These are phyloP conservation scores for Dothideomycetes sp. DNA, from an alignment of 2,329 filamentous ascomycete species.

Conservation along the genomic window DNA sequence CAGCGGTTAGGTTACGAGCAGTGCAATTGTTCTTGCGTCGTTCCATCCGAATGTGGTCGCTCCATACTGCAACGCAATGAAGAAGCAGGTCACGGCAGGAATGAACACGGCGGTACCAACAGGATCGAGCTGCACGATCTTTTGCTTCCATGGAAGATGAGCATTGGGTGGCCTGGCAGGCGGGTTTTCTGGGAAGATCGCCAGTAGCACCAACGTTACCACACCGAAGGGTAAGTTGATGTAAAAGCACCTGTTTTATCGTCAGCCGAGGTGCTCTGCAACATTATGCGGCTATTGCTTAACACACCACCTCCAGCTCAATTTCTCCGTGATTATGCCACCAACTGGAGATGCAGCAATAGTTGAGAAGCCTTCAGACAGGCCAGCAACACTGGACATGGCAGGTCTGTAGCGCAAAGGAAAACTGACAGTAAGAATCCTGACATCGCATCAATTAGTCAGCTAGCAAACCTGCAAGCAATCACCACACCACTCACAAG, in stretches of 20 bases:
- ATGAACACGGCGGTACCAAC: slow-evolving; percentile 23
- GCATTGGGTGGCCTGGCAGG: slow-evolving; percentile 22
- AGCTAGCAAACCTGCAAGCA: no score
- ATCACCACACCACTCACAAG: slow-evolving; percentile 8
- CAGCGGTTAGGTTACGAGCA: slow-evolving; percentile 23
- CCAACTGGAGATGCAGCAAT: slow-evolving; percentile 23
- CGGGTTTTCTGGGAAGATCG: slow-evolving; percentile 6
- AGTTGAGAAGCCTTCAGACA: slow-evolving; percentile 17
- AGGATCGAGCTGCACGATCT: slow-evolving; percentile 22
- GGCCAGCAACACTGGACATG: slow-evolving; percentile 14
- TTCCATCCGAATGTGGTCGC: slow-evolving; percentile 26
- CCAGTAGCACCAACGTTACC: slow-evolving; percentile 10
- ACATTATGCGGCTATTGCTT: slow-evolving; percentile 18
- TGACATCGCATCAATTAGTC: slow-evolving; percentile 8
- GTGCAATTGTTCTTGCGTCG: slow-evolving; percentile 18
- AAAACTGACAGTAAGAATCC: background rate
- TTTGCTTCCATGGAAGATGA: slow-evolving; percentile 25
- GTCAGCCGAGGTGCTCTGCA: slow-evolving; percentile 24
- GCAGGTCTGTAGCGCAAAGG: slow-evolving; percentile 19
- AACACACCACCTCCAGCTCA: slow-evolving; percentile 18
- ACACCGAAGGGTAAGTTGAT: slow-evolving; percentile 23
- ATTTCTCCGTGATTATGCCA: slow-evolving; percentile 22
- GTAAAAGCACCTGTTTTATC: slow-evolving; percentile 28
- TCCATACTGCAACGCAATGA: slow-evolving; percentile 23
- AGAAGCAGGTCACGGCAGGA: slow-evolving; percentile 18